Evolutionary conservation across 129 eudicot species (phyloP).

Genomic region (Heracleum sosnowskyi): DNA sequence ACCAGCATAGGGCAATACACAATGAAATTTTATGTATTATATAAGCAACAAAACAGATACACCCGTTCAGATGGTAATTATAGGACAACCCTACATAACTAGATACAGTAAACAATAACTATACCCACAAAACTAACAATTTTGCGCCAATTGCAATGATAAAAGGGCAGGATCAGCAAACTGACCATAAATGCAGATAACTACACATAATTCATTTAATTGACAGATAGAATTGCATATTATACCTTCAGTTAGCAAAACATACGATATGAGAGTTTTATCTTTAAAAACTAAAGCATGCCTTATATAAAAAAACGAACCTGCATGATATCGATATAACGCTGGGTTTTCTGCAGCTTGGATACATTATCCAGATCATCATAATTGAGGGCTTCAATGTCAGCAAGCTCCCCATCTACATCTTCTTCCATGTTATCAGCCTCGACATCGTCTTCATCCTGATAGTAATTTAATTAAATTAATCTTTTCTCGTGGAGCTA

Average conservation of each 20-base stretch:
- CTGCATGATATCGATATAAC: conserved; percentile 72
- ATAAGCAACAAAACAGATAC: not conserved
- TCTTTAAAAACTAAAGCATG: not conserved
- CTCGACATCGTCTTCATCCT: conserved; percentile 67
- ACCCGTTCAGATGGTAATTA: not conserved
- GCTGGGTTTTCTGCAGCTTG: conserved; percentile 66
- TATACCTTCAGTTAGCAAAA: not conserved
- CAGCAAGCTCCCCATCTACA: conserved; percentile 73
- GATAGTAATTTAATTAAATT: not conserved
- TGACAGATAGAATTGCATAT: not conserved
- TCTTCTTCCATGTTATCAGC: conserved; percentile 76
- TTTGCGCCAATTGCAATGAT: not conserved
- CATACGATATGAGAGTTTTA: not conserved
- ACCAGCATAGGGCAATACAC: not conserved
- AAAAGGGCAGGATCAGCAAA: not conserved
- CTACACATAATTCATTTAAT: not conserved
- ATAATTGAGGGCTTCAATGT: conserved; percentile 68
- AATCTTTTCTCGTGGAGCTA: not conserved
- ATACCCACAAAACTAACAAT: not conserved
- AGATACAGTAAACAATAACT: not conserved
- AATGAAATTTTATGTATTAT: not conserved
- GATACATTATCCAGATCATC: conserved; percentile 80
- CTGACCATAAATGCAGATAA: not conserved
- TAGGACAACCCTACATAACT: not conserved
- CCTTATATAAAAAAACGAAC: conserved; percentile 26